Percentiles rank a stretch among this genome's conserved stretches.
Conservation (phyloP, 305 asterid genomes). For the Fraxinus sp. region DNA sequence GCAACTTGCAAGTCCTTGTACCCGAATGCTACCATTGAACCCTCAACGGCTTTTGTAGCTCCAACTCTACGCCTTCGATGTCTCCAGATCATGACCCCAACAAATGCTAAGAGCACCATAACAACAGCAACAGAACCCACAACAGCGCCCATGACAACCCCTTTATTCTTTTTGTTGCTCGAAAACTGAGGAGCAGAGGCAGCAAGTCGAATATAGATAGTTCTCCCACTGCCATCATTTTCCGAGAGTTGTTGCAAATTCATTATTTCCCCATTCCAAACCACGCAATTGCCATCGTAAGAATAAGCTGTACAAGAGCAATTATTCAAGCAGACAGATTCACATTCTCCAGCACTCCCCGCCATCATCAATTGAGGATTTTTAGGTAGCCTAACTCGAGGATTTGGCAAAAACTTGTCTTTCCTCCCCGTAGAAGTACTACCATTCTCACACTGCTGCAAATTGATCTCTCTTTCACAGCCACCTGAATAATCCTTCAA, state of each 20-base stretch:
- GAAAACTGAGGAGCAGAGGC: slow-evolving; percentile 54
- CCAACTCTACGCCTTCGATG: slow-evolving; percentile 28
- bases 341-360: slow-evolving; percentile 46
- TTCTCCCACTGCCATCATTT: slow-evolving; percentile 40
- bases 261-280: slow-evolving; percentile 32
- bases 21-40: slow-evolving; percentile 60
- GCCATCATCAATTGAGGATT: slow-evolving; percentile 18
- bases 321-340: slow-evolving; percentile 49
- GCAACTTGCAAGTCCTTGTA: slow-evolving; percentile 63
- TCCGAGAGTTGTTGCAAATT: slow-evolving; percentile 30
- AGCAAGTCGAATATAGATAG: slow-evolving; percentile 33
- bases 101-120: slow-evolving; percentile 25
- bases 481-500: slow-evolving; percentile 57
- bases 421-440: slow-evolving; percentile 26
- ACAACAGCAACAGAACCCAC: slow-evolving; percentile 47
- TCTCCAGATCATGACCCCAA: slow-evolving; percentile 36
- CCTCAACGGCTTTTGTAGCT: slow-evolving; percentile 43
- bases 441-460: slow-evolving; percentile 47
- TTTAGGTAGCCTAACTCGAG: slow-evolving; percentile 33
- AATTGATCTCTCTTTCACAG: slow-evolving; percentile 42
- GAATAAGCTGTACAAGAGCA: slow-evolving; percentile 69
- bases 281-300: slow-evolving; percentile 40
- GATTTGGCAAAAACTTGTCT: slow-evolving; percentile 35
- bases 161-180: slow-evolving; percentile 33
- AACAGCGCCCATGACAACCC: slow-evolving; percentile 38